phyloP scores from a whole-genome alignment of 805 yeast genomes.

The Yamadazyma sp. region DNA sequence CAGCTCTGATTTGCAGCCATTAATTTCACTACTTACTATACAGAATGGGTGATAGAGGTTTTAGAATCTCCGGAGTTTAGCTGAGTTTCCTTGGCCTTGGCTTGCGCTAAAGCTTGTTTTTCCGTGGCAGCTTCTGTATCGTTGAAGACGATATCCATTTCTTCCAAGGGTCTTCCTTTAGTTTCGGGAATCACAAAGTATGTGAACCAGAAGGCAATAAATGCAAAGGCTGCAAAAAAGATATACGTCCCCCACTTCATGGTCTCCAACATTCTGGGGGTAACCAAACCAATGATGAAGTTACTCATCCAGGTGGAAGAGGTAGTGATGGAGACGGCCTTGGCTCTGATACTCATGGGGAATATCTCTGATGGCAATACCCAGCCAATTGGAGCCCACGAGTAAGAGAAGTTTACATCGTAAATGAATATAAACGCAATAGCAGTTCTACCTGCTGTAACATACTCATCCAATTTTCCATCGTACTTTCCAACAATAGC shows the following conservation, averaged over 20 bases:
- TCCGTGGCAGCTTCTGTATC: slow-evolving; percentile 12
- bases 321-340: slow-evolving; percentile 37
- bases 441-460: slow-evolving; percentile 30
- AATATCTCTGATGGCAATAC: slow-evolving; percentile 39
- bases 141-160: slow-evolving; percentile 48
- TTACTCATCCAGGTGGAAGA: slow-evolving; percentile 39
- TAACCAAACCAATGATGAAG: slow-evolving; percentile 39
- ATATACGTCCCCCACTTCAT: slow-evolving; percentile 29
- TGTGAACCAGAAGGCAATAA: slow-evolving; percentile 38
- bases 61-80: slow-evolving; percentile 1
- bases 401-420: slow-evolving; percentile 31
- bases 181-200: slow-evolving; percentile 61
- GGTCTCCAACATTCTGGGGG: slow-evolving; percentile 28
- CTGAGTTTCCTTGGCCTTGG: slow-evolving; percentile 1
- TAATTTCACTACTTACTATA: not conserved
- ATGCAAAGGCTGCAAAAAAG: slow-evolving; percentile 22
- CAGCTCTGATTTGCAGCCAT: too few species aligned
- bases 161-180: slow-evolving; percentile 72
- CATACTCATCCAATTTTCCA: slow-evolving; percentile 15
- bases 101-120: slow-evolving; percentile 13
- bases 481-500: slow-evolving; percentile 19
- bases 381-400: slow-evolving; percentile 40
- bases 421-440: slow-evolving; percentile 34
- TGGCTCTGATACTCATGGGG: slow-evolving; percentile 41
- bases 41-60: not conserved